Percentiles rank a stretch among this genome's conserved stretches.
These are phyloP conservation scores for Venturia nashicola DNA, from an alignment of 2,329 filamentous ascomycete species.

Conservation along the genomic window DNA sequence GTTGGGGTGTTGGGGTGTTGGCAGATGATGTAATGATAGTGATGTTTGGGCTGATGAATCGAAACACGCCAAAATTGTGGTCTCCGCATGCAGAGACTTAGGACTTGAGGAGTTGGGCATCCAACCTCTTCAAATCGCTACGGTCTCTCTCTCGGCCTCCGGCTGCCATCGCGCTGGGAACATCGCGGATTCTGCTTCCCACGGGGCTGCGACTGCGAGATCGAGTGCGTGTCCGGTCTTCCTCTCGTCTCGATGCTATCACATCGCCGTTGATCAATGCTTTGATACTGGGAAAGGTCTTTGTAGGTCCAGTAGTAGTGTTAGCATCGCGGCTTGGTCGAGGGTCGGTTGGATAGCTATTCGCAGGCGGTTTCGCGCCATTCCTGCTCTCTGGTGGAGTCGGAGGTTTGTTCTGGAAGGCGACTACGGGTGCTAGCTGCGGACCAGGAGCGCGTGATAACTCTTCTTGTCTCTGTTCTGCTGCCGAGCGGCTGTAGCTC, in stretches of 20 bases:
- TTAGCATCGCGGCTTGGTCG: conserved; percentile 18
- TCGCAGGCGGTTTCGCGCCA: conserved; percentile 26
- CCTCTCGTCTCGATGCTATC: conserved; percentile 18
- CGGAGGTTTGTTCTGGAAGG: conserved; percentile 7
- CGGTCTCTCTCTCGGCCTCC: conserved; percentile 7
- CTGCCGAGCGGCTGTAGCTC: not conserved
- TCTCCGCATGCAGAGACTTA: not conserved
- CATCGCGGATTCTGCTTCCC: conserved; percentile 1
- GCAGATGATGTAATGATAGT: not conserved
- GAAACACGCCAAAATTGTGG: not conserved
- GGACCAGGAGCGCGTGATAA: not conserved
- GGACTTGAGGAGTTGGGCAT: conserved; percentile 10
- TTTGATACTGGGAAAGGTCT: conserved; percentile 35
- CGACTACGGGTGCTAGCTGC: not conserved
- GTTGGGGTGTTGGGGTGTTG: too few relatives aligned
- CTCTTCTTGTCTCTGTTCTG: not conserved
- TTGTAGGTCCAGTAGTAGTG: conserved; percentile 19
- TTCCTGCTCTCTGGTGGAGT: conserved; percentile 6
- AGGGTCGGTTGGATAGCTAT: conserved; percentile 22
- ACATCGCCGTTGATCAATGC: conserved; percentile 28
- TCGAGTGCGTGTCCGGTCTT: conserved; percentile 20
- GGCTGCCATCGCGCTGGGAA: conserved; percentile 8
- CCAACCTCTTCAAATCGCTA: conserved; percentile 9
- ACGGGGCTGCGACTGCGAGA: conserved; percentile 29
- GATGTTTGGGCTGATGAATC: not conserved